Conservation (phyloP, 2,329 filamentous ascomycete genomes). For the Epicoccum sorghinum region DNA sequence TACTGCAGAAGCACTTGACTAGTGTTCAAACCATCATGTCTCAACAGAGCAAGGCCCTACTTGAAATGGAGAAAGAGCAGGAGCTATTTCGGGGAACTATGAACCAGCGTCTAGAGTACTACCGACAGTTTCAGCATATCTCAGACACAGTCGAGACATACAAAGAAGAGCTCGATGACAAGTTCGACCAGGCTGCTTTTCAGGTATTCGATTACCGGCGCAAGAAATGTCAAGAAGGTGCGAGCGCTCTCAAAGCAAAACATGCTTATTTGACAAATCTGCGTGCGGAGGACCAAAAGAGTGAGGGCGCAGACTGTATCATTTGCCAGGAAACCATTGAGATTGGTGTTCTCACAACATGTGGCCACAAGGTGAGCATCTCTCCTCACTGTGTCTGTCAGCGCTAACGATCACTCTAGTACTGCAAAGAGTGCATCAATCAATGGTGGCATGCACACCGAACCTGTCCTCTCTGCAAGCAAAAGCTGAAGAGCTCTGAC, state of each 20-base stretch:
- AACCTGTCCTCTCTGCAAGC: slow-evolving; percentile 87
- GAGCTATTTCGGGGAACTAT: slow-evolving; percentile 78
- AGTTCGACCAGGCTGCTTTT: slow-evolving; percentile 59
- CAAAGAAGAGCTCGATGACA: slow-evolving; percentile 66
- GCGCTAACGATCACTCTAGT: slow-evolving; percentile 57
- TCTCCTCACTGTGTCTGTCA: too few species aligned
- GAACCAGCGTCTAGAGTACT: slow-evolving; percentile 88
- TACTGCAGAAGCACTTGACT: slow-evolving; percentile 69
- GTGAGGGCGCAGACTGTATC: slow-evolving; percentile 70
- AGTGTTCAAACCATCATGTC: slow-evolving; percentile 60
- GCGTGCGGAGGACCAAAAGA: slow-evolving; percentile 65
- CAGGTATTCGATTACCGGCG: slow-evolving; percentile 54
- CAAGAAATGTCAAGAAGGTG: slow-evolving; percentile 59
- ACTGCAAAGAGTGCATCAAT: slow-evolving; percentile 85
- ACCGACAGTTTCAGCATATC: slow-evolving; percentile 86
- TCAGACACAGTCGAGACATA: slow-evolving; percentile 84
- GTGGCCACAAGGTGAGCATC: slow-evolving; percentile 67
- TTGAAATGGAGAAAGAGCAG: slow-evolving; percentile 69
- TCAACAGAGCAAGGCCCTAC: slow-evolving; percentile 59
- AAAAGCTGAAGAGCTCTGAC: slow-evolving; percentile 66
- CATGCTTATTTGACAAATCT: slow-evolving; percentile 74
- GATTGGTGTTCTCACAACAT: slow-evolving; percentile 81
- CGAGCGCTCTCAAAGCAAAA: slow-evolving; percentile 72
- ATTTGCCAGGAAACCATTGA: slow-evolving; percentile 83
- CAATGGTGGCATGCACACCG: slow-evolving; percentile 76